Percentiles rank a stretch among this genome's conserved stretches.
phyloP scores from a whole-genome alignment of 805 yeast genomes.

The Candida succiphila region DNA sequence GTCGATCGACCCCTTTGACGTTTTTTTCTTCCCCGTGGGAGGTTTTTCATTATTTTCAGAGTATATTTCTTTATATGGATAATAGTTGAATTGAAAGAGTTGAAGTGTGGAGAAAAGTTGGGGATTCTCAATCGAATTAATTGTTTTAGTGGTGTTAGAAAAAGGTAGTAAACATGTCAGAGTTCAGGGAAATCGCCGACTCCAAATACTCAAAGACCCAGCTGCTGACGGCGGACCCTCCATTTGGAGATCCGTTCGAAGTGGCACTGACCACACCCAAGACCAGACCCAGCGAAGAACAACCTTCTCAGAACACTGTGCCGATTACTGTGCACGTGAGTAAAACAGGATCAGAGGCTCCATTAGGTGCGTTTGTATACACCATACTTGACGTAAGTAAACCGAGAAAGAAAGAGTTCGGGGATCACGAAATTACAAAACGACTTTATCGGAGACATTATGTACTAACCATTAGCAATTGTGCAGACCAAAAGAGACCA shows the following conservation, averaged over 20 bases:
- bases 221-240: conserved; percentile 12
- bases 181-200: too few relatives aligned
- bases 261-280: conserved; percentile 11
- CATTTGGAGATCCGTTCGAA: conserved; percentile 17
- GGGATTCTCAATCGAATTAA: too few relatives aligned
- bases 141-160: too few relatives aligned
- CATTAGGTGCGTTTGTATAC: conserved; percentile 35
- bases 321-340: conserved; percentile 30
- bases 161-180: too few relatives aligned
- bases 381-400: conserved; percentile 25
- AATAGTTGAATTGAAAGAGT: too few relatives aligned
- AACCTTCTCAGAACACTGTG: conserved; percentile 7
- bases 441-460: too few relatives aligned
- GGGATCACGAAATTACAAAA: background rate
- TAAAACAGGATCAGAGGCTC: conserved; percentile 18
- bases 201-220: conserved; percentile 8
- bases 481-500: conserved; percentile 4
- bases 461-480: conserved; percentile 1
- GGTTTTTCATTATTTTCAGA: too few relatives aligned
- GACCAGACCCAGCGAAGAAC: conserved; percentile 8
- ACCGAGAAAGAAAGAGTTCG: too few relatives aligned
- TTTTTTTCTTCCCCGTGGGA: too few relatives aligned
- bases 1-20: too few relatives aligned
- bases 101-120: too few relatives aligned
- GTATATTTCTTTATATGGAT: too few relatives aligned